phyloP scores from a whole-genome alignment of 2,329 filamentous ascomycete genomes.

The Nigrospora osmanthi region DNA sequence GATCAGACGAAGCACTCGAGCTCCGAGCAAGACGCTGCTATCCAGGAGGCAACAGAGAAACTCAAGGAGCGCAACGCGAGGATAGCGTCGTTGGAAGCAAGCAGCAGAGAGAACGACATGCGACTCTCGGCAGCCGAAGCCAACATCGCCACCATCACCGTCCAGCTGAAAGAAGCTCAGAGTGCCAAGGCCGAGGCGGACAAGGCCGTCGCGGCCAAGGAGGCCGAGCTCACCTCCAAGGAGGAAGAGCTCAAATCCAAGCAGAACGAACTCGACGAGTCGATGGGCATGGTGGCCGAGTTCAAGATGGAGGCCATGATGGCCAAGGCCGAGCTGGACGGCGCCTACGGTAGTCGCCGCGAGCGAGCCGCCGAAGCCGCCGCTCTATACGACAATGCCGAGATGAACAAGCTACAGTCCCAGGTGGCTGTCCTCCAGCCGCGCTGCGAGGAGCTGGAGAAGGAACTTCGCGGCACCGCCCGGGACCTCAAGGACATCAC shows the following conservation, averaged over 20 bases:
- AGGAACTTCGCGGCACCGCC: constrained; percentile 52
- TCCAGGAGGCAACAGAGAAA: constrained; percentile 26
- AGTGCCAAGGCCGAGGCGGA: constrained; percentile 19
- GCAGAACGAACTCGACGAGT: constrained; percentile 24
- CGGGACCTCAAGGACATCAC: constrained; percentile 22
- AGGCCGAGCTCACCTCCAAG: constrained; percentile 15
- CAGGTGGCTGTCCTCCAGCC: constrained; percentile 45
- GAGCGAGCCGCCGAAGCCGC: constrained; percentile 52
- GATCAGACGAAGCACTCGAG: constrained; percentile 21
- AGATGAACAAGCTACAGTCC: constrained; percentile 15
- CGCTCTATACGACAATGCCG: constrained; percentile 40
- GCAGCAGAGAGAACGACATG: constrained; percentile 27
- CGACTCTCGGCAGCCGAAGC: constrained; percentile 28
- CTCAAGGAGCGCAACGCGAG: constrained; percentile 35
- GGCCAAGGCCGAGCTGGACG: constrained; percentile 53
- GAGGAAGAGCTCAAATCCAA: constrained; percentile 34
- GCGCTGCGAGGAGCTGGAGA: constrained; percentile 50
- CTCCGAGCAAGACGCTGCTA: constrained; percentile 23
- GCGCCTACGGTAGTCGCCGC: constrained; percentile 50
- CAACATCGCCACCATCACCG: constrained; percentile 26
- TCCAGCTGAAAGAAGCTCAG: constrained; percentile 25
- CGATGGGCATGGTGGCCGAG: constrained; percentile 45
- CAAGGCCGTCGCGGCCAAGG: constrained; percentile 18
- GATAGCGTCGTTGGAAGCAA: constrained; percentile 35
- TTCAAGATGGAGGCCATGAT: constrained; percentile 55